These are phyloP conservation scores for Scutellospora calospora DNA, from an alignment of 371 early-diverging fungal genomes.

Conservation along the genomic window DNA sequence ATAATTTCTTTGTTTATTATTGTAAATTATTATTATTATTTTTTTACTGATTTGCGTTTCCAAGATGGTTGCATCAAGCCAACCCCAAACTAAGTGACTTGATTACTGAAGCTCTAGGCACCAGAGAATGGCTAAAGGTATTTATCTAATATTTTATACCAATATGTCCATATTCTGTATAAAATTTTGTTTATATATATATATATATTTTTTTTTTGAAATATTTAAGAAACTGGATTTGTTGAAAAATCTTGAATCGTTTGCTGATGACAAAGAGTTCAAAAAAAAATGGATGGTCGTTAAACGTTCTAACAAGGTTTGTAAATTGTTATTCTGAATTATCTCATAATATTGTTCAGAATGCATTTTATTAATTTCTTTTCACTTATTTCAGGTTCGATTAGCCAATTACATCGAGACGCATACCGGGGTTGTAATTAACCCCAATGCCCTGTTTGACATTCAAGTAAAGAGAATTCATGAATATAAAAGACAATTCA, in stretches of 20 bases:
- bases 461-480: constrained; percentile 96
- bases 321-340: neutral
- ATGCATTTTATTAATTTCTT: neutral
- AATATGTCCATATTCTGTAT: neutral
- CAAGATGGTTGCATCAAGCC: constrained; percentile 92
- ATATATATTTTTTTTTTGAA: neutral
- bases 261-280: constrained; percentile 72
- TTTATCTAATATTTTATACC: neutral
- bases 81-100: constrained; percentile 84
- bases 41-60: constrained; percentile 15
- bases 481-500: constrained; percentile 97
- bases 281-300: constrained; percentile 84
- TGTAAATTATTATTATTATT: neutral
- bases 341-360: neutral
- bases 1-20: constrained; percentile 4
- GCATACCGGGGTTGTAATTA: constrained; percentile 72
- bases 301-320: constrained; percentile 83
- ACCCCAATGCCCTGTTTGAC: constrained; percentile 88
- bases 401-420: constrained; percentile 80
- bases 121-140: constrained; percentile 72
- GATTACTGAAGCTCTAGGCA: constrained; percentile 80
- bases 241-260: constrained; percentile 65
- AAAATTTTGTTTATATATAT: neutral
- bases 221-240: constrained; percentile 69
- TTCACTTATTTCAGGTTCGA: constrained; percentile 52